Evolutionary conservation across 495 filamentous ascomycete genomes (phyloP).

Genomic region (Baudoinia panamericana): DNA sequence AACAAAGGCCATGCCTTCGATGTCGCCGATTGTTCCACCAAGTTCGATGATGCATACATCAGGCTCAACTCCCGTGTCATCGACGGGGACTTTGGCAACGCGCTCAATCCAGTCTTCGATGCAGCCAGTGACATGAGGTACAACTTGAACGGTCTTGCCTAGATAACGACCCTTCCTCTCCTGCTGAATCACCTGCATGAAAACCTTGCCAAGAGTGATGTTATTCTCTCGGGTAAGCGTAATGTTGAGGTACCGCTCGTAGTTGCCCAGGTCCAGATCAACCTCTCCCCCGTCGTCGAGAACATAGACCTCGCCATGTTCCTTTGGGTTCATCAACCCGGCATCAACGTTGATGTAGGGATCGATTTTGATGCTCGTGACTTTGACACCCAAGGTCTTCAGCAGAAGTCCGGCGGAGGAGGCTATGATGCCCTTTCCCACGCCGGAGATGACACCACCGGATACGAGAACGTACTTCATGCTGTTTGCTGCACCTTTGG

Average conservation of each 20-base stretch:
- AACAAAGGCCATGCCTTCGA: slow-evolving; percentile 82
- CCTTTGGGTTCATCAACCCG: slow-evolving; percentile 64
- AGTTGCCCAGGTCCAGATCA: slow-evolving; percentile 93
- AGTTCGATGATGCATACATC: slow-evolving; percentile 87
- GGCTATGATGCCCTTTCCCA: slow-evolving; percentile 42
- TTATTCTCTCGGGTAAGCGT: slow-evolving; percentile 69
- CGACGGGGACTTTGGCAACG: slow-evolving; percentile 75
- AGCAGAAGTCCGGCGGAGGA: slow-evolving; percentile 64
- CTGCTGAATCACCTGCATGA: slow-evolving; percentile 67
- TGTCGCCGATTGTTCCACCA: slow-evolving; percentile 76
- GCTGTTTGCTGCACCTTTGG: slow-evolving; percentile 23
- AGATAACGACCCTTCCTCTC: slow-evolving; percentile 77
- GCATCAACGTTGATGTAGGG: slow-evolving; percentile 81
- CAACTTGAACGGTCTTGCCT: slow-evolving; percentile 84
- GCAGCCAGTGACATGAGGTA: slow-evolving; percentile 79
- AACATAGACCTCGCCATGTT: slow-evolving; percentile 69
- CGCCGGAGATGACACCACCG: slow-evolving; percentile 65
- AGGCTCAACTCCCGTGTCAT: slow-evolving; percentile 66
- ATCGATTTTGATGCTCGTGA: slow-evolving; percentile 65
- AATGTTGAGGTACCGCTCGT: slow-evolving; percentile 69
- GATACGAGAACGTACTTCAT: slow-evolving; percentile 82
- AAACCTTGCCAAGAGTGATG: slow-evolving; percentile 94
- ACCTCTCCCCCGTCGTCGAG: slow-evolving; percentile 66
- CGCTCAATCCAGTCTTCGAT: slow-evolving; percentile 89
- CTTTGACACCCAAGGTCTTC: slow-evolving; percentile 68